These are phyloP conservation scores for Fusarium continuum DNA, from an alignment of 2,329 filamentous ascomycete genomes.

Conservation along the genomic window DNA sequence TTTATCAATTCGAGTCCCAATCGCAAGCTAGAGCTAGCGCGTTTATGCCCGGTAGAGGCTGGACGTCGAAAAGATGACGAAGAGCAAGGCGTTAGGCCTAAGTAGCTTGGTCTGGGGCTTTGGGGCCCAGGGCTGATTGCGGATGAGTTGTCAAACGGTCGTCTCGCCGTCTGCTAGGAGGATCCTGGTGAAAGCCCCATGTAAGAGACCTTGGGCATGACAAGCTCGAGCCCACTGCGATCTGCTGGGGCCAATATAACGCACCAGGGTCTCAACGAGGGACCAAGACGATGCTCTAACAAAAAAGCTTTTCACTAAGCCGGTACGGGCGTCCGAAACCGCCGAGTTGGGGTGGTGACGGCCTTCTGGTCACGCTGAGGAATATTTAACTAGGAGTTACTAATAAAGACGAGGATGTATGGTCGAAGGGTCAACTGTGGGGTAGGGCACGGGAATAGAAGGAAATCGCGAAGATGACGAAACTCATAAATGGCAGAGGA, in stretches of 20 bases:
- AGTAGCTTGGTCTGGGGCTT: constrained; percentile 44
- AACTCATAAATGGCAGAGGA: constrained; percentile 35
- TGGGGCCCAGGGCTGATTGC: constrained; percentile 45
- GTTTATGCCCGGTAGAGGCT: constrained; percentile 44
- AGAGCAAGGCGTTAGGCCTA: constrained; percentile 43
- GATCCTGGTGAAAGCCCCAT: constrained; percentile 51
- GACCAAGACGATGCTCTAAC: constrained; percentile 29
- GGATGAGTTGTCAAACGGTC: constrained; percentile 50
- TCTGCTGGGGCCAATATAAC: constrained; percentile 50
- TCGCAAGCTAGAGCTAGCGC: constrained; percentile 43
- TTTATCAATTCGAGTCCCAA: constrained; percentile 45
- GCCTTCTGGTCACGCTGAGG: constrained; percentile 37
- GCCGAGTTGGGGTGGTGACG: constrained; percentile 40
- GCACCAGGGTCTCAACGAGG: constrained; percentile 53
- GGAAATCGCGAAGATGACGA: constrained; percentile 40
- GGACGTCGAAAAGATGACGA: constrained; percentile 43
- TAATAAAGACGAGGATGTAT: constrained; percentile 21
- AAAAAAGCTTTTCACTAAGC: constrained; percentile 35
- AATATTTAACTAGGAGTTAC: constrained; percentile 36
- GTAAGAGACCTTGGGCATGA: constrained; percentile 51
- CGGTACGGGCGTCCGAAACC: constrained; percentile 37
- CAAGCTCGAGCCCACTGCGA: constrained; percentile 54
- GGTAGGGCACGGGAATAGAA: constrained; percentile 38
- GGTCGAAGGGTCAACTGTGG: constrained; percentile 28
- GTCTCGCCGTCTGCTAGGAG: constrained; percentile 52